phyloP scores from a whole-genome alignment of 495 filamentous ascomycete genomes.

The Xeromyces bisporus region DNA sequence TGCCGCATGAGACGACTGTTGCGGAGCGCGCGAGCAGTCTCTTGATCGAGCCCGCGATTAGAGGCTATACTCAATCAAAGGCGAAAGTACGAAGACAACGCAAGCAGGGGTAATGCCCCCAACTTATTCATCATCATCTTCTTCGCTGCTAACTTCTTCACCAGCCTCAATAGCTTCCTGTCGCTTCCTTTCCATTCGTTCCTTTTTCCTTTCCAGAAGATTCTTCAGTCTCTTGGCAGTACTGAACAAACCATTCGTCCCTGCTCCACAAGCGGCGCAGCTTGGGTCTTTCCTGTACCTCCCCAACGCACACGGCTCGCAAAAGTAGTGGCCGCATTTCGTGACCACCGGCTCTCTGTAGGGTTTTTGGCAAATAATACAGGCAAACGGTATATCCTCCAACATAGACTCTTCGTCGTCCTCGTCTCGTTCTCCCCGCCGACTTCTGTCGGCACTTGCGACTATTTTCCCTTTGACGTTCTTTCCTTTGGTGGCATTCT shows the following conservation, averaged over 20 bases:
- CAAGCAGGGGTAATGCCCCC: no score
- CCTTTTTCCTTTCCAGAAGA: slow-evolving; percentile 68
- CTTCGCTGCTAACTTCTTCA: slow-evolving; percentile 51
- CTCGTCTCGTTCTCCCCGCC: slow-evolving; percentile 37
- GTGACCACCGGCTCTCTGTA: slow-evolving; percentile 78
- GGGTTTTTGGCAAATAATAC: slow-evolving; percentile 68
- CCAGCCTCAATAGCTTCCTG: slow-evolving; percentile 57
- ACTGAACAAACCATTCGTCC: slow-evolving; percentile 83
- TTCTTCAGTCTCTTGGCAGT: slow-evolving; percentile 67
- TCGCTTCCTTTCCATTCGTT: slow-evolving; percentile 45
- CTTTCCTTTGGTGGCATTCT: slow-evolving; percentile 62
- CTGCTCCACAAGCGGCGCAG: slow-evolving; percentile 71
- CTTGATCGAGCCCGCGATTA: no score
- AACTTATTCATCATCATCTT: slow-evolving; percentile 24
- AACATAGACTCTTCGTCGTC: slow-evolving; percentile 61
- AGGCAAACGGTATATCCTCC: slow-evolving; percentile 88
- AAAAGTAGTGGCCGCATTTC: slow-evolving; percentile 91
- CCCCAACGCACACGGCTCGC: slow-evolving; percentile 70
- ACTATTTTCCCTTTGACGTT: slow-evolving; percentile 43
- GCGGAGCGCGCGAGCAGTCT: no score
- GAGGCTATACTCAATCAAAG: no score
- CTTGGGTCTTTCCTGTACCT: slow-evolving; percentile 65
- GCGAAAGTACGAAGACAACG: no score
- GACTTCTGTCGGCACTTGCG: slow-evolving; percentile 18
- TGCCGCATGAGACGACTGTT: no score